phyloP scores from a whole-genome alignment of 2,329 filamentous ascomycete species.

The Aspergillus sp. region DNA sequence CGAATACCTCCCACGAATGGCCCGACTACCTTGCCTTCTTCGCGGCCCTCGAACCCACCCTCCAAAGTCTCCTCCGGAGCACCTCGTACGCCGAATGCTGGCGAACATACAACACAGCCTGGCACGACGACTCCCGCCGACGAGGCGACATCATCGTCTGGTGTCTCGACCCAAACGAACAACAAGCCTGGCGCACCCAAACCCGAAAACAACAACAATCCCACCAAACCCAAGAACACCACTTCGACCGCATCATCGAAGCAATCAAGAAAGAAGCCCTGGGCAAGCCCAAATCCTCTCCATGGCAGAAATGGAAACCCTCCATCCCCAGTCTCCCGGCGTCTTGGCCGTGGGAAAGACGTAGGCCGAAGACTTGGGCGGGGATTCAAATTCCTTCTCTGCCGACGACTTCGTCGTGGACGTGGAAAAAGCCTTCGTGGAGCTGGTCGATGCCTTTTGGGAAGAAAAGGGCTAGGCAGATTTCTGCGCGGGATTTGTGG shows the following conservation, averaged over 20 bases:
- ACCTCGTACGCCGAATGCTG: conserved; percentile 55
- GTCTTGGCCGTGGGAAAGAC: conserved; percentile 17
- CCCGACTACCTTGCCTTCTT: conserved; percentile 52
- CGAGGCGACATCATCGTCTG: conserved; percentile 60
- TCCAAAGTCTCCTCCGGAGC: conserved; percentile 39
- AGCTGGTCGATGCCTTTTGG: background rate
- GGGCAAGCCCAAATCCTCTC: conserved; percentile 7
- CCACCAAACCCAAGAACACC: conserved; percentile 18
- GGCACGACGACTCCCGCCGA: conserved; percentile 59
- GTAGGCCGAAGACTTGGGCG: background rate
- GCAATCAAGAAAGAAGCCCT: conserved; percentile 21
- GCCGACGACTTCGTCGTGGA: too few relatives aligned
- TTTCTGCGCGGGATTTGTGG: conserved; percentile 13
- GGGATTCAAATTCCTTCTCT: background rate
- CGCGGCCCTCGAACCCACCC: conserved; percentile 49
- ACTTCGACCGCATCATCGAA: conserved; percentile 33
- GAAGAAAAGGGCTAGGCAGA: conserved; percentile 4
- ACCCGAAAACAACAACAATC: conserved; percentile 17
- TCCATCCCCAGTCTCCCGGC: background rate
- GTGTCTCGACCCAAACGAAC: conserved; percentile 41
- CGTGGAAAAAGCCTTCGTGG: background rate
- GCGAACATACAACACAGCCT: conserved; percentile 57
- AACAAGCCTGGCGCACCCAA: conserved; percentile 29
- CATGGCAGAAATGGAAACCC: conserved; percentile 5
- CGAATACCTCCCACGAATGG: conserved; percentile 32